These are phyloP conservation scores for Dryas drummondii DNA, from an alignment of 306 rosid genomes.

Conservation along the genomic window DNA sequence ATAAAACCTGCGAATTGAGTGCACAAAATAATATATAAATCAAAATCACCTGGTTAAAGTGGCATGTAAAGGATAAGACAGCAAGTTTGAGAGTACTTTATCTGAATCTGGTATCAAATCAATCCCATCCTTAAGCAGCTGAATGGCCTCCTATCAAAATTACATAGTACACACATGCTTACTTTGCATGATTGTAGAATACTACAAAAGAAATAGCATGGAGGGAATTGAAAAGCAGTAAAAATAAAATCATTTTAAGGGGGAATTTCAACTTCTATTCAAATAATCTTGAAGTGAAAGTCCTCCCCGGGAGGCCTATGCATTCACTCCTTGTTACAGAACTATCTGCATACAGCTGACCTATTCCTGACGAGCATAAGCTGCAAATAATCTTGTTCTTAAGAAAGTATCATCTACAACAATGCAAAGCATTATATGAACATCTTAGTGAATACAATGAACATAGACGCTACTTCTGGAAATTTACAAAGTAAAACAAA, in stretches of 20 bases:
- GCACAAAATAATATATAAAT: neutral
- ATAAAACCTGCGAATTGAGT: conserved; percentile 10
- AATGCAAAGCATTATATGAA: conserved; percentile 8
- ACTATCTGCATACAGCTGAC: neutral
- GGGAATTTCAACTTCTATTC: neutral
- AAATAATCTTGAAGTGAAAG: neutral
- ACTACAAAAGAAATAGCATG: neutral
- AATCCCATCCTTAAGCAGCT: conserved; percentile 86
- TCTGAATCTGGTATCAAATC: conserved; percentile 82
- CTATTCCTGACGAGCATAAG: neutral
- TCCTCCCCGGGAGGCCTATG: neutral
- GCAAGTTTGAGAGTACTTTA: conserved; percentile 67
- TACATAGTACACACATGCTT: conserved; percentile 12
- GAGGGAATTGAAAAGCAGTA: neutral
- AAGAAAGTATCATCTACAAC: conserved; percentile 3
- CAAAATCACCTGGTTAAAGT: conserved; percentile 62
- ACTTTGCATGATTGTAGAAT: conserved; percentile 7
- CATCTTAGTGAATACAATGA: neutral
- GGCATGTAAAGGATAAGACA: conserved; percentile 72
- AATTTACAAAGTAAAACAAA: neutral
- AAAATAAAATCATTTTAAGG: neutral
- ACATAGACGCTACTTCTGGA: neutral
- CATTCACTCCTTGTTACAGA: neutral
- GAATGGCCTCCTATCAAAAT: conserved; percentile 60
- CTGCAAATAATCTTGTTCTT: neutral